phyloP scores from a whole-genome alignment of 306 rosid species.

The Calophaca sinica region DNA sequence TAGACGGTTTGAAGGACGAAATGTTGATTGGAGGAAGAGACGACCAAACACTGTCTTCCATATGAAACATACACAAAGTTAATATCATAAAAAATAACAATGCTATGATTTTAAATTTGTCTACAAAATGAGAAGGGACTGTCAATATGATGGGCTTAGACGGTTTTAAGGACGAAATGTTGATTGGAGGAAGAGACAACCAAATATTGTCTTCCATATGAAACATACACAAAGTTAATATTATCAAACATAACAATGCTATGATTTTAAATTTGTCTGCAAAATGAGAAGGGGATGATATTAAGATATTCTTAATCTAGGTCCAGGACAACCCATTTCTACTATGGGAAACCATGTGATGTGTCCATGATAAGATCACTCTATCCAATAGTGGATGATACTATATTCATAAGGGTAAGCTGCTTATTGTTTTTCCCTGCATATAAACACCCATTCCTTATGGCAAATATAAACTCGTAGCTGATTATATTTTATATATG shows the following conservation, averaged over 20 bases:
- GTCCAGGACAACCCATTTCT: conserved; percentile 31
- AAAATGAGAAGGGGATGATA: conserved; percentile 9
- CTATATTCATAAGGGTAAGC: conserved; percentile 24
- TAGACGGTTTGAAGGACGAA: conserved; percentile 62
- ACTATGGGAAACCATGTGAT: conserved; percentile 21
- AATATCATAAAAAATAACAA: conserved; percentile 26
- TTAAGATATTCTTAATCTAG: conserved; percentile 33
- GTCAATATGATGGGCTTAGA: conserved; percentile 74
- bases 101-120: conserved; percentile 14
- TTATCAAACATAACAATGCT: conserved; percentile 24
- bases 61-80: conserved; percentile 47
- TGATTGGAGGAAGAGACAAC: conserved; percentile 94
- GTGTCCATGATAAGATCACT: conserved; percentile 35
- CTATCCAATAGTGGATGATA: neutral
- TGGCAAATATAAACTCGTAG: conserved; percentile 16
- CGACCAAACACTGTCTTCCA: conserved; percentile 98
- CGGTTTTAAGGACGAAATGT: conserved; percentile 59
- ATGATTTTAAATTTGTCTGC: conserved; percentile 23
- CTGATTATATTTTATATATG: conserved; percentile 10
- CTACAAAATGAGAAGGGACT: conserved; percentile 12
- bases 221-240: conserved; percentile 48
- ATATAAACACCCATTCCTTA: conserved; percentile 18
- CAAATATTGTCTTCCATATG: conserved; percentile 92
- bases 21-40: conserved; percentile 84
- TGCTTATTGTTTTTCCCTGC: conserved; percentile 31